These are phyloP conservation scores for Sistotremastrum suecicum DNA, from an alignment of 768 basidiomycete species.

Conservation along the genomic window DNA sequence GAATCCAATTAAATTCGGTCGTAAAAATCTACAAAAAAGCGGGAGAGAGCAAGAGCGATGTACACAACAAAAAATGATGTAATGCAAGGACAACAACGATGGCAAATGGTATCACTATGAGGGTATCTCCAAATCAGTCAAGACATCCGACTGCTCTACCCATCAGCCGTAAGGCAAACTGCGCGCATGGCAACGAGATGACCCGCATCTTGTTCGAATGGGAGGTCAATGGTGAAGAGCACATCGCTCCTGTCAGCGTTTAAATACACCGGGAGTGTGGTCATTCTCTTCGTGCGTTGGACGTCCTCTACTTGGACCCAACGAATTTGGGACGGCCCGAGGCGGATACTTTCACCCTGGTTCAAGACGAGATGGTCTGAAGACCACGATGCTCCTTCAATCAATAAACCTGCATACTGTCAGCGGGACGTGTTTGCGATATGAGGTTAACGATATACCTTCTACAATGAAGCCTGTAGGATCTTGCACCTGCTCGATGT, in stretches of 20 bases:
- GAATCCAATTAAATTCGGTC: too few relatives aligned
- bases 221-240: conserved; percentile 78
- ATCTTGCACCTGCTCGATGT: conserved; percentile 68
- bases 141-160: conserved; percentile 19
- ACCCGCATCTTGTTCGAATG: conserved; percentile 53
- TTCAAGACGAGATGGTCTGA: conserved; percentile 62
- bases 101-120: too few relatives aligned
- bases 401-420: conserved; percentile 46
- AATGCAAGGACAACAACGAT: too few relatives aligned
- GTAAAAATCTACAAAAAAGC: too few relatives aligned
- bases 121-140: too few relatives aligned
- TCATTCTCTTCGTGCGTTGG: conserved; percentile 22
- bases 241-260: conserved; percentile 83
- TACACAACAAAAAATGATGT: too few relatives aligned
- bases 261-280: conserved; percentile 86
- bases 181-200: conserved; percentile 75
- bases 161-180: conserved; percentile 78
- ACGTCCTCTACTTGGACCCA: conserved; percentile 55
- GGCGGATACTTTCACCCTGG: conserved; percentile 65
- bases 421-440: conserved; percentile 6
- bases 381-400: conserved; percentile 79
- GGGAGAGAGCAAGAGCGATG: too few relatives aligned
- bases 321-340: conserved; percentile 71
- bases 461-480: conserved; percentile 75
- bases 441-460: conserved; percentile 35